Percentiles rank a stretch among this genome's conserved stretches.
Conservation (phyloP, 768 basidiomycete genomes). For the Filobasidium floriforme region DNA sequence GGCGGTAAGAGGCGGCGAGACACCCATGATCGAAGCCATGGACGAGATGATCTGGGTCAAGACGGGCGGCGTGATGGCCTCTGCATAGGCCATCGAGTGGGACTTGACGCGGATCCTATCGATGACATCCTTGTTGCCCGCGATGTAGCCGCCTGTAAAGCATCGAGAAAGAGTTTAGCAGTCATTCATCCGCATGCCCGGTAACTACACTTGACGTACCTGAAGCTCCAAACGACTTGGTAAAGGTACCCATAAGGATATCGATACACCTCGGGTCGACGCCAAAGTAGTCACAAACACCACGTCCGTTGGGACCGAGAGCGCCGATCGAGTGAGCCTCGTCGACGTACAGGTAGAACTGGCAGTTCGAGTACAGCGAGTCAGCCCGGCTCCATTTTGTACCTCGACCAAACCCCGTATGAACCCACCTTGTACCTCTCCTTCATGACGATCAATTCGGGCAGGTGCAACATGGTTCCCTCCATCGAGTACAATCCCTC, state of each 20-base stretch:
- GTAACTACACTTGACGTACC: no score
- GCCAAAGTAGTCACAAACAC: slow-evolving; percentile 88
- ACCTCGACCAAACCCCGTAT: not conserved
- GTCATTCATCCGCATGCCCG: not conserved
- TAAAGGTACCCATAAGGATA: slow-evolving; percentile 97
- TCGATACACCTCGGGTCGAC: slow-evolving; percentile 74
- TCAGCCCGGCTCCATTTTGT: not conserved
- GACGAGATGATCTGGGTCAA: slow-evolving; percentile 82
- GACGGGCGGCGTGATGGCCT: slow-evolving; percentile 83
- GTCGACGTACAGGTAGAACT: slow-evolving; percentile 95
- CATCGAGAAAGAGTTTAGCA: slow-evolving; percentile 67
- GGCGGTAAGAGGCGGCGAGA: slow-evolving; percentile 47
- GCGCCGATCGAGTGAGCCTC: slow-evolving; percentile 98
- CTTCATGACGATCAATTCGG: slow-evolving; percentile 74
- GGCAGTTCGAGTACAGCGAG: not conserved
- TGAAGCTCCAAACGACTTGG: slow-evolving; percentile 49
- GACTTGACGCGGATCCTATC: slow-evolving; percentile 72
- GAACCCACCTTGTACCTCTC: slow-evolving; percentile 79
- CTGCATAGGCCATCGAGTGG: slow-evolving; percentile 76
- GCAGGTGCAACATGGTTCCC: slow-evolving; percentile 83
- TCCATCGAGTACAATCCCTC: slow-evolving; percentile 99
- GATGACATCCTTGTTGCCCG: slow-evolving; percentile 72
- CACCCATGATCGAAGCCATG: slow-evolving; percentile 95
- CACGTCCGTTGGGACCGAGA: slow-evolving; percentile 86
- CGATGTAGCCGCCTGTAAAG: slow-evolving; percentile 79